Conservation (phyloP, 129 eudicot genomes). For the Tanacetum coccineum region DNA sequence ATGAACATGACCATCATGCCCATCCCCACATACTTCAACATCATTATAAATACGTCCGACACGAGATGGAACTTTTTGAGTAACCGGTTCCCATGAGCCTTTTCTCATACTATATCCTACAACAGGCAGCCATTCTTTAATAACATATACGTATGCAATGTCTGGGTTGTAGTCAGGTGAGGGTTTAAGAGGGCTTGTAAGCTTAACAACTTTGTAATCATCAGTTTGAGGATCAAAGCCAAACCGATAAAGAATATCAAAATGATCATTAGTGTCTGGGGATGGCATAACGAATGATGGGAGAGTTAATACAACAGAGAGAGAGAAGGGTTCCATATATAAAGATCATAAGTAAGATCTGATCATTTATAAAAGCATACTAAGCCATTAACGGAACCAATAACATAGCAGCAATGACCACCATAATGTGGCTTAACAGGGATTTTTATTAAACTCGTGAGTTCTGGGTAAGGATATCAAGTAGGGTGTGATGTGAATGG, state of each 20-base stretch:
- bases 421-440: background rate
- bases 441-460: background rate
- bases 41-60: background rate
- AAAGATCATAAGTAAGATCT: too few species aligned
- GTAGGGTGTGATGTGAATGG: too few species aligned
- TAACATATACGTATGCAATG: too few species aligned
- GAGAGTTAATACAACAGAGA: too few species aligned
- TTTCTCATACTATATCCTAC: constrained; percentile 17
- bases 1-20: constrained; percentile 3
- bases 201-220: constrained; percentile 10
- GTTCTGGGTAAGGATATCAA: background rate
- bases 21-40: constrained; percentile 1
- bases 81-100: background rate
- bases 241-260: background rate
- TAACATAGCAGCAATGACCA: background rate
- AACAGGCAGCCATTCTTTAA: background rate
- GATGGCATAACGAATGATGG: too few species aligned
- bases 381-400: constrained; percentile 1
- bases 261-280: background rate
- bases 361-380: background rate
- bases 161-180: too few species aligned
- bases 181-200: too few species aligned
- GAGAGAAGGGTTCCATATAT: too few species aligned
- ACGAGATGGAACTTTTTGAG: background rate
- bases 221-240: background rate